These are phyloP conservation scores for Eragrostis nindensis DNA, from an alignment of 176 grass and related monocot species.

Conservation along the genomic window DNA sequence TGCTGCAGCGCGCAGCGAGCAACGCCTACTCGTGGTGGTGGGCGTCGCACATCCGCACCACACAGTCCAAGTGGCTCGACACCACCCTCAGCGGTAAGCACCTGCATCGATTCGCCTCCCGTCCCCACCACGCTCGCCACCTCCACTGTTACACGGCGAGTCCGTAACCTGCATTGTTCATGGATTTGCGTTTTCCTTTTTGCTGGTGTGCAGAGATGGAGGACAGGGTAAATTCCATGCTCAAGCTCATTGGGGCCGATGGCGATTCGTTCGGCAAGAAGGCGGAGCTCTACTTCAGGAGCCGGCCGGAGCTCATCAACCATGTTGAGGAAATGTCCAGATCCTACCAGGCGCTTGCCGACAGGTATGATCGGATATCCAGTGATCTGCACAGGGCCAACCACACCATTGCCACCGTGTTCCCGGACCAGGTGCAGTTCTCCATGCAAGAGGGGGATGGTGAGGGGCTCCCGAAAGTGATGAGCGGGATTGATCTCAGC, in stretches of 20 bases:
- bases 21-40: constrained; percentile 97
- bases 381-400: constrained; percentile 95
- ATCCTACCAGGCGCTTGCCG: constrained; percentile 77
- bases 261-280: constrained; percentile 84
- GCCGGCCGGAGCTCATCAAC: constrained; percentile 84
- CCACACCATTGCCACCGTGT: constrained; percentile 83
- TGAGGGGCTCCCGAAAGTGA: constrained; percentile 47
- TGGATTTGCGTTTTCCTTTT: not conserved
- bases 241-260: constrained; percentile 88
- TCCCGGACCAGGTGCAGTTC: constrained; percentile 78
- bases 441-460: constrained; percentile 67
- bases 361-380: constrained; percentile 67
- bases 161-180: not conserved
- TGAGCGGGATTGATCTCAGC: constrained; percentile 58
- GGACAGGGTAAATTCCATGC: constrained; percentile 72
- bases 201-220: constrained; percentile 77
- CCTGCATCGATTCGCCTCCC: not conserved
- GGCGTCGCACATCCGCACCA: constrained; percentile 82
- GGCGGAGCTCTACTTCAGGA: constrained; percentile 88
- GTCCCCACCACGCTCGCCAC: not conserved
- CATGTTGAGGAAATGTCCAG: constrained; percentile 81
- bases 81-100: constrained; percentile 63
- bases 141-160: not conserved
- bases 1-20: constrained; percentile 88
- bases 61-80: constrained; percentile 82